A percentile compares a stretch with the other conserved stretches of the same genome.
Evolutionary conservation across 768 basidiomycete species (phyloP).

Genomic region (Nevesoporus exiguus): DNA sequence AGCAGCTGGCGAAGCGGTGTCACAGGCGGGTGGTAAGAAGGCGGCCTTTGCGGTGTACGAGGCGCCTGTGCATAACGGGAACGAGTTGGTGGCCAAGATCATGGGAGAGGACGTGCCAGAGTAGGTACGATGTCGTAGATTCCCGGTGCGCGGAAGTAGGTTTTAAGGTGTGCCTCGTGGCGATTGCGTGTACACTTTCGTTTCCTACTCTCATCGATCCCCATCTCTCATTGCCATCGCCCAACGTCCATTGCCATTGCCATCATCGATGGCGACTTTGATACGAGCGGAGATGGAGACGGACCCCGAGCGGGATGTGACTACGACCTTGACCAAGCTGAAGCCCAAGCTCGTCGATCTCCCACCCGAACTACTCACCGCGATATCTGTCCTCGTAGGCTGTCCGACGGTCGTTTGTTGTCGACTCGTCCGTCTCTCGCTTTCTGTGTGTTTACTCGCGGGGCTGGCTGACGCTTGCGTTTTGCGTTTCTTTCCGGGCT

Average conservation of each 20-base stretch:
- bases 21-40: conserved; percentile 27
- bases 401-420: conserved; percentile 10
- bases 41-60: conserved; percentile 79
- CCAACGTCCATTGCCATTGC: background rate
- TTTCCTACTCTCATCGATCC: background rate
- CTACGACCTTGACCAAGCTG: no score
- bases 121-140: background rate
- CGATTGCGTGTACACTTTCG: background rate
- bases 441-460: background rate
- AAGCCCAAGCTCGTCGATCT: conserved; percentile 10
- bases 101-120: conserved; percentile 44
- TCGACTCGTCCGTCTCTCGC: conserved; percentile 17
- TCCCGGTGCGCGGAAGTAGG: no score
- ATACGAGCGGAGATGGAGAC: conserved; percentile 2
- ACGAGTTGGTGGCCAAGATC: conserved; percentile 67
- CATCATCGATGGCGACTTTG: background rate
- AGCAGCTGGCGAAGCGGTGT: background rate
- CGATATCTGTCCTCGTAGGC: conserved; percentile 9
- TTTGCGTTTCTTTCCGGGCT: no score
- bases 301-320: no score
- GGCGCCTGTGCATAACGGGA: conserved; percentile 57
- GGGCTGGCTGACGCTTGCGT: background rate
- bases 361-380: conserved; percentile 13
- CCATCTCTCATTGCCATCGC: no score
- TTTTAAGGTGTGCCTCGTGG: conserved; percentile 1